Percentiles rank a stretch among this genome's conserved stretches.
These are phyloP conservation scores for Trametes cubensis DNA, from an alignment of 768 basidiomycete species.

Conservation along the genomic window DNA sequence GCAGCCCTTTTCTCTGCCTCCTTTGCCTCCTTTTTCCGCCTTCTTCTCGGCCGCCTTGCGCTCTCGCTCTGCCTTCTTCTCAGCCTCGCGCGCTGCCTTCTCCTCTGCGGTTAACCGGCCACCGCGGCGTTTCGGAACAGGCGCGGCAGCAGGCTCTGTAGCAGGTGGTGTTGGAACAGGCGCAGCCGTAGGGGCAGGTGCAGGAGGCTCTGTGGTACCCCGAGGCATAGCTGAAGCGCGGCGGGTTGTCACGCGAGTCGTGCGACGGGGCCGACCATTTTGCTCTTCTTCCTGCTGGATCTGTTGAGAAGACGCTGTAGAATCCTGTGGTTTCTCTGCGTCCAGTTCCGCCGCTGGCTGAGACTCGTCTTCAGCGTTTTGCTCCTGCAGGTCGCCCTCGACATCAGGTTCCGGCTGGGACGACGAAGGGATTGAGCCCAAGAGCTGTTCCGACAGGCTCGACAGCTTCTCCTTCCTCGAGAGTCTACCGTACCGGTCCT, in stretches of 20 bases:
- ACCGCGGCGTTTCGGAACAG: conserved; percentile 27
- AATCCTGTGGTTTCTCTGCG: not conserved
- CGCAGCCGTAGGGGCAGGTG: conserved; percentile 5
- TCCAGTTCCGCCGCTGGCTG: not conserved
- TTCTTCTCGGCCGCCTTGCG: conserved; percentile 20
- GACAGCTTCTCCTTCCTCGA: conserved; percentile 15
- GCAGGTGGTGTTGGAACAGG: conserved; percentile 13
- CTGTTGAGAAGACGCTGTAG: not conserved
- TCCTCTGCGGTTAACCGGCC: conserved; percentile 28
- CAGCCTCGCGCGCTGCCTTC: conserved; percentile 27
- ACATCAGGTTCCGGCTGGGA: not conserved
- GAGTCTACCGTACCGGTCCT: conserved; percentile 41
- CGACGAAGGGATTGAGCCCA: not conserved
- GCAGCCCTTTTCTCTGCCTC: conserved; percentile 21
- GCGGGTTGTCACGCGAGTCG: conserved; percentile 15
- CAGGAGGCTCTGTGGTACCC: not conserved
- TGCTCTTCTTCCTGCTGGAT: conserved; percentile 4
- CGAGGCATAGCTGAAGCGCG: conserved; percentile 4
- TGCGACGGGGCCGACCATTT: conserved; percentile 7
- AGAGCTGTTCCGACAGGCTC: conserved; percentile 14
- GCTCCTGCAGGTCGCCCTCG: not conserved
- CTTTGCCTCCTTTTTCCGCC: conserved; percentile 27
- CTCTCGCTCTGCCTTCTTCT: conserved; percentile 27
- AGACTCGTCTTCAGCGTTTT: not conserved
- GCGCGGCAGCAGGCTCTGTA: not conserved